Evolutionary conservation across 306 rosid species (phyloP), one percentile per base, ranked within the genome.

Genomic region (Delonix regia): DNA sequence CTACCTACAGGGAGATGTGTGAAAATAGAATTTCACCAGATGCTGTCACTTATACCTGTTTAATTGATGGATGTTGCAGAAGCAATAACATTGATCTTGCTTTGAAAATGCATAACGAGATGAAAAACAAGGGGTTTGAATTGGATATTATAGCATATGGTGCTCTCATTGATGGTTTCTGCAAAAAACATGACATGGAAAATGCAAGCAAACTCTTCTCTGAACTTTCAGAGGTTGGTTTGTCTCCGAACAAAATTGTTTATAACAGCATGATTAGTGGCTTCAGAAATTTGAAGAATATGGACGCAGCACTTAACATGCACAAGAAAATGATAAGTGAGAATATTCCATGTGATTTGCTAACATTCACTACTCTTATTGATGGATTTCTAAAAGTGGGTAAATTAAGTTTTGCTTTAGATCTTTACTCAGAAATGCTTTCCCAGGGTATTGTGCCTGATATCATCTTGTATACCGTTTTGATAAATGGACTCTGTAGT

Each of bases 391-490:
- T 88, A 48, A 90, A 82, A 87, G 90, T 75, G 16, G 91, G 97
- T 25, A 83, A 79, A 36, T 53, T 91, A 82, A 76, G 44, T 62
- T 25, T 78, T 44, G 96, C 92, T 55, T 85, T 81, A 25, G 91
- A 91, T 82, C 83, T 91, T 82, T 91, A 88, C 88, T 80, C 88
- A 2, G 89, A 91, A 85, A 90, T 94, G 98, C 94, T 84, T 77
- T 92, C 90, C 66, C 85, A 38, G 78, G 94, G 89, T 61, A 81
- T 94, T 57, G 63, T 81, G 61, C 96, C 91, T 72, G 97, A 94
- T 84, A 75, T 65, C n/a, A 69, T 61, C 42, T 30, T 83, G 81
- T 84, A 82, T 38, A 83, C 86, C 0, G 86, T 81, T 86, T 79
- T 94, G 66, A 75, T 86, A 62, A 87, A 80, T 74, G 91, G 92